Evolutionary conservation across 345 rosid genomes (phyloP), one percentile per base, ranked within the genome.

Genomic region (Fremontodendron californicum): DNA sequence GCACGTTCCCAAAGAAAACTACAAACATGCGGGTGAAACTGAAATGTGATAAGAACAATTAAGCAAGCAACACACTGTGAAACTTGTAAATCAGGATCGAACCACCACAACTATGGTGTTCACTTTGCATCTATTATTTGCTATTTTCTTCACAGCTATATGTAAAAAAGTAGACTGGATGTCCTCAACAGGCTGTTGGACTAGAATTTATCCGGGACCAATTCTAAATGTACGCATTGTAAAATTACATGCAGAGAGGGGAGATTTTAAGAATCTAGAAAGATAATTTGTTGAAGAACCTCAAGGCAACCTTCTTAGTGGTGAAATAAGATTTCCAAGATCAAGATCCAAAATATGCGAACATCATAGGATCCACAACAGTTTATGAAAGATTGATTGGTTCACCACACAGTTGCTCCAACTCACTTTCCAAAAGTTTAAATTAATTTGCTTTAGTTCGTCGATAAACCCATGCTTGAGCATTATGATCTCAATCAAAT

Each of bases 401-500:
- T 78, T 87, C 89, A 61, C 94, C 90, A 48, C 96, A 92, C 27
- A 90, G 84, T 65, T 82, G 83, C 85, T 86, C 81, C 71, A 94
- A 81, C 80, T 94, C 98, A 43, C 78, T 87, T 84, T 92, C 96
- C 67, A 94, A 79, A 46, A 92, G 80, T 75, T 75, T 60, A 27
- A 84, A 77, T 75, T 92, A 84, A 73, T 87, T 89, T 57, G 92
- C 93, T 82, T 83, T 88, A 0, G 88, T 92, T 71, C 98, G 78
- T 57, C 94, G 83, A 60, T 94, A 94, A 35, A 94, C 80, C 98
- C 98, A 92, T 21, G 89, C 85, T 73, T 87, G 81, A 52, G 92
- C 82, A 71, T 81, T 82, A 62, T 2, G 80, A 77, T 94, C 98
- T 97, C 98, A 94, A 77, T 94, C 97, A 65, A 89, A 92, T 73